These are phyloP conservation scores for Gentiana macrophylla DNA, from an alignment of 257 asterid genomes.

Conservation along the genomic window DNA sequence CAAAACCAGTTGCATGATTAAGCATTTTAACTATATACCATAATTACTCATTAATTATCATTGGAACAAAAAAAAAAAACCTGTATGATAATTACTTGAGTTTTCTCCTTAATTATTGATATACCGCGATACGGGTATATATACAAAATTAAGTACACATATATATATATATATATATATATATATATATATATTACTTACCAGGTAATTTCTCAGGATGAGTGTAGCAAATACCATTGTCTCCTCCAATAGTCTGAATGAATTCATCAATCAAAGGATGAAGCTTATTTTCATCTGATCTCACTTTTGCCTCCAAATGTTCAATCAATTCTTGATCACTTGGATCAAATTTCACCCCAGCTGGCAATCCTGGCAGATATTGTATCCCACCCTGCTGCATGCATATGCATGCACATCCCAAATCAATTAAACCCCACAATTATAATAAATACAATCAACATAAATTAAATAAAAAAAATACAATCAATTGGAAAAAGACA, in stretches of 20 bases:
- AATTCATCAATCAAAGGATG: slow-evolving; percentile 42
- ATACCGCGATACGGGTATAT: no score
- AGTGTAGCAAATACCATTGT: slow-evolving; percentile 38
- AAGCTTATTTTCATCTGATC: slow-evolving; percentile 26
- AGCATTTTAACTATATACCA: no score
- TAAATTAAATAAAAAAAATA: background rate
- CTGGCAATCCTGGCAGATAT: slow-evolving; percentile 34
- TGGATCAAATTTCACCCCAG: slow-evolving; percentile 46
- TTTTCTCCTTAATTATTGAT: no score
- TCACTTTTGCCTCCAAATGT: slow-evolving; percentile 41
- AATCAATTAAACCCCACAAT: no score
- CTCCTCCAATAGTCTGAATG: slow-evolving; percentile 31
- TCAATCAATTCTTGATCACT: slow-evolving; percentile 37
- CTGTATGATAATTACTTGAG: no score
- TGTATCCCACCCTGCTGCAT: slow-evolving; percentile 24
- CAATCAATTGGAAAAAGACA: background rate
- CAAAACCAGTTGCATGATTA: no score
- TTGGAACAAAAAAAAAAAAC: no score
- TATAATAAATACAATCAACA: background rate
- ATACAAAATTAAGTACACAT: no score
- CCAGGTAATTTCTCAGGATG: slow-evolving; percentile 47
- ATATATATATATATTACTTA: slow-evolving; percentile 10
- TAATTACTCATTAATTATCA: no score
- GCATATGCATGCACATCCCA: background rate
- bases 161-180: no score